Conservation (phyloP, 495 filamentous ascomycete genomes). For the Hyaloscypha variabilis region DNA sequence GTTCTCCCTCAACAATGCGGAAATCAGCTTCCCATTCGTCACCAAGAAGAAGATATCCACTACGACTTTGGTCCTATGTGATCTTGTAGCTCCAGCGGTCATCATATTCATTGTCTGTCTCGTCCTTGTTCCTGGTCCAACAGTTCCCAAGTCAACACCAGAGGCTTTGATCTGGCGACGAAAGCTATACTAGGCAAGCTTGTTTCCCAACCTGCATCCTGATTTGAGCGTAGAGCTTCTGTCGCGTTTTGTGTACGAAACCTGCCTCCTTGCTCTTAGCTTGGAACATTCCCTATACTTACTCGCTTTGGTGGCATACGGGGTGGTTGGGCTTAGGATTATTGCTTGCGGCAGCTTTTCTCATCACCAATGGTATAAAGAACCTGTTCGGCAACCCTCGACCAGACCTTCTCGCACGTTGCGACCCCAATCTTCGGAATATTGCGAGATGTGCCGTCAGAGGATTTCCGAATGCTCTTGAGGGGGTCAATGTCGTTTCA, state of each 20-base stretch:
- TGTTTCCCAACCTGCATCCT: no score
- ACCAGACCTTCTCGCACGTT: slow-evolving; percentile 77
- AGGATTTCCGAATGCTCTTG: slow-evolving; percentile 32
- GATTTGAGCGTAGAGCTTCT: no score
- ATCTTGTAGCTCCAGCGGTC: slow-evolving; percentile 58
- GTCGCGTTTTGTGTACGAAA: no score
- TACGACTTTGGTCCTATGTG: slow-evolving; percentile 55
- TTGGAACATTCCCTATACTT: no score
- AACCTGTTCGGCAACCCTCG: slow-evolving; percentile 85
- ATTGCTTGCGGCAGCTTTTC: slow-evolving; percentile 66
- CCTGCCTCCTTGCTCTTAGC: no score
- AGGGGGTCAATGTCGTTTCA: slow-evolving; percentile 57
- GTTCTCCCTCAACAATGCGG: slow-evolving; percentile 50
- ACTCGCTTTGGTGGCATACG: slow-evolving; percentile 76
- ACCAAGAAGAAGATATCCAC: slow-evolving; percentile 73
- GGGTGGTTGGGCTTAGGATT: slow-evolving; percentile 75
- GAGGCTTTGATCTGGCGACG: slow-evolving; percentile 67
- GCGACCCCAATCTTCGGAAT: slow-evolving; percentile 57
- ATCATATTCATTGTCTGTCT: slow-evolving; percentile 75
- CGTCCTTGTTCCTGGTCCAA: slow-evolving; percentile 64
- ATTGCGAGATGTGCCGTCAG: slow-evolving; percentile 44
- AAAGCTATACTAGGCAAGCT: slow-evolving; percentile 86
- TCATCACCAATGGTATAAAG: slow-evolving; percentile 83
- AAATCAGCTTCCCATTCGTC: slow-evolving; percentile 73
- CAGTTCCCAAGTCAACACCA: slow-evolving; percentile 66